Evolutionary conservation across 352 stramenopile genomes (phyloP), one percentile per base, ranked within the genome.

Genomic region (Pythium coloratum): DNA sequence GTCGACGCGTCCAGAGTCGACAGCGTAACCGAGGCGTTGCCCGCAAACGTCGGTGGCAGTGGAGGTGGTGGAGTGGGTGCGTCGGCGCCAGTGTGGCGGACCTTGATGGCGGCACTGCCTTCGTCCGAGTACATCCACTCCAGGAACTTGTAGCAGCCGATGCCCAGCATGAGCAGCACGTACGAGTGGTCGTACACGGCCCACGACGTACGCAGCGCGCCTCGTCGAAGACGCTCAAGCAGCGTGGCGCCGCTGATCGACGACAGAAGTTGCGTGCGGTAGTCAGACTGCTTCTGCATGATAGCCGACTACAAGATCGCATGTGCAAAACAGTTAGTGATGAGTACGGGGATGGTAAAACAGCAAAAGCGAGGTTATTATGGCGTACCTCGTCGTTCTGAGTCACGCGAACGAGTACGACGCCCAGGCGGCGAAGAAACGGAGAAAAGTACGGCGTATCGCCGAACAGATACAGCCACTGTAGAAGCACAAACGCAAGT

Each of bases 41-140:
- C 82, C 1, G 78, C 85, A 64, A 92, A 88, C 33, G 81, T 75
- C 26, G 88, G 86, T 24, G 84, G 78, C 16, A 91, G 70, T 32
- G 88, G 88, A n/a, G 88, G 88, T 13, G 86, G 86, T 44, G 88
- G 88, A 8, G 88, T 73, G 12, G 84, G 86, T 12, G 76, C 80
- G 44, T 91, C 76, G 8, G 73, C 76, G 7, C 75, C 76, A 0
- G 75, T 90, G 50, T 87, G 62, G 44, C 76, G 80, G 55, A 90
- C 62, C 57, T 89, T 90, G 59, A 68, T 64, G 26, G 76, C 79
- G 0, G 84, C 76, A 10, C 73, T 75, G 16, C 84, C 86, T 60
- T 92, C 86, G 55, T 96, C 88, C 50, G 84, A 94, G 74, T 96
- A 93, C 80, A 96, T 91, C 88, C 88, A 96, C 67, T 96, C 88